Evolutionary conservation across 2,329 filamentous ascomycete species (phyloP), one percentile per base, ranked within the genome.

Genomic region (Microdochium paspali): DNA sequence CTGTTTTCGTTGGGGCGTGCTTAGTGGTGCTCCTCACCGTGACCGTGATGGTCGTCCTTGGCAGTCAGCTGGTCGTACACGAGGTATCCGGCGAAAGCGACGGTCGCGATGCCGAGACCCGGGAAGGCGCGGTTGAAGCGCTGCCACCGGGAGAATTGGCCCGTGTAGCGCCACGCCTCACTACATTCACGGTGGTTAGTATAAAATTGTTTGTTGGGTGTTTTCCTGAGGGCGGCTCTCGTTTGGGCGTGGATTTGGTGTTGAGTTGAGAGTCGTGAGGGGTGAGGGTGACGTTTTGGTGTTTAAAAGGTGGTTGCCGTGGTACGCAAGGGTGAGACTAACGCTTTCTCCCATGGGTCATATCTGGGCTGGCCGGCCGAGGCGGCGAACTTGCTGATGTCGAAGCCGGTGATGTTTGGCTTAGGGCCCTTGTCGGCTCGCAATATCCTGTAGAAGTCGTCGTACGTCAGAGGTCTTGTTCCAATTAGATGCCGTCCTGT

Each of bases 161-260:
- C 93, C 30, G 79, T 83, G 75, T 95, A 96, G 69, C 93, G 80
- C 93, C 93, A 98, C 63, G 87, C 79, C 74, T 98, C 93, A 63
- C 93, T 98, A 65, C 54, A n/a, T 31, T 15, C 24, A 24, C 23
- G 48, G 13, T 25, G 50, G 47, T 28, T 3, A 7, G 32, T 24
- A 13, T 15, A 10, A 6, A 15, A 40, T 15, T 40, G 18, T 31
- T 23, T 13, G 7, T 28, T 7, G 26, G 26, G 26, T 15, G 6
- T 26, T 31, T 13, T 39, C 26, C 12, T 31, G 30, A 49, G 10
- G 26, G 20, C 5, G 12, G 25, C 21, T 42, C 6, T 23, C 47
- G 20, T 10, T 24, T n/a, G n/a, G n/a, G n/a, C n/a, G n/a, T n/a
- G n/a, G n/a, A n/a, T n/a, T n/a, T n/a, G n/a, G 25, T 3, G 23